Conservation (phyloP, 2,329 filamentous ascomycete genomes). For the Pyrenochaeta sp. region DNA sequence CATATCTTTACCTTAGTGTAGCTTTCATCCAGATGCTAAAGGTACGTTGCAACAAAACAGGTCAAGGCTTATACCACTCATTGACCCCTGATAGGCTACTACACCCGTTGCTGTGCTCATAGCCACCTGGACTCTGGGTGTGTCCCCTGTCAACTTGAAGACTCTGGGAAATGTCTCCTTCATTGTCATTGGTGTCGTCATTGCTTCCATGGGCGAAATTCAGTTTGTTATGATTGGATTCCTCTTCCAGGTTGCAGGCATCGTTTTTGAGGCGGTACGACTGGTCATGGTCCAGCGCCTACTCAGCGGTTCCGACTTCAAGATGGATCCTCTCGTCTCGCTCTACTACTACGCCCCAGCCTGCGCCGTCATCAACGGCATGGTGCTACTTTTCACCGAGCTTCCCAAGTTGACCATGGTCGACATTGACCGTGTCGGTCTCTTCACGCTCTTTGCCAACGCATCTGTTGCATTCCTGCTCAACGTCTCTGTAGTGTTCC, state of each 20-base stretch:
- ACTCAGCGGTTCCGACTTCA: constrained; percentile 83
- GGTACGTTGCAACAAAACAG: constrained; percentile 58
- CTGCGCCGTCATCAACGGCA: constrained; percentile 82
- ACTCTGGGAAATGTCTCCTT: constrained; percentile 91
- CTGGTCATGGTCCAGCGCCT: constrained; percentile 86
- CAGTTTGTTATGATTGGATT: constrained; percentile 85
- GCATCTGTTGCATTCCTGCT: constrained; percentile 81
- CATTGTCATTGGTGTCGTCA: constrained; percentile 93
- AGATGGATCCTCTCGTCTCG: constrained; percentile 90
- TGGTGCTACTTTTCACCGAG: constrained; percentile 77
- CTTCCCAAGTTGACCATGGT: constrained; percentile 72
- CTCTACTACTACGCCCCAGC: constrained; percentile 90
- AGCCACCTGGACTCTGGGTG: constrained; percentile 86
- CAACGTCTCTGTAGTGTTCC: constrained; percentile 85
- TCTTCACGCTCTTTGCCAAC: constrained; percentile 77
- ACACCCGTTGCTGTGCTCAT: constrained; percentile 93
- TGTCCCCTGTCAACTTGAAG: constrained; percentile 83
- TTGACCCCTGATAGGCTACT: constrained; percentile 70
- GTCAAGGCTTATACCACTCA: neutral
- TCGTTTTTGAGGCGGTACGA: constrained; percentile 82
- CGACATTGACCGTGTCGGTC: constrained; percentile 77
- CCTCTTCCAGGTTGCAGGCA: constrained; percentile 79
- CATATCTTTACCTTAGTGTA: constrained; percentile 93
- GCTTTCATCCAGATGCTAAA: constrained; percentile 99
- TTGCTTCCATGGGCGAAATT: constrained; percentile 95